Conservation (phyloP, 305 asterid genomes). For the Fraxinus sp. region DNA sequence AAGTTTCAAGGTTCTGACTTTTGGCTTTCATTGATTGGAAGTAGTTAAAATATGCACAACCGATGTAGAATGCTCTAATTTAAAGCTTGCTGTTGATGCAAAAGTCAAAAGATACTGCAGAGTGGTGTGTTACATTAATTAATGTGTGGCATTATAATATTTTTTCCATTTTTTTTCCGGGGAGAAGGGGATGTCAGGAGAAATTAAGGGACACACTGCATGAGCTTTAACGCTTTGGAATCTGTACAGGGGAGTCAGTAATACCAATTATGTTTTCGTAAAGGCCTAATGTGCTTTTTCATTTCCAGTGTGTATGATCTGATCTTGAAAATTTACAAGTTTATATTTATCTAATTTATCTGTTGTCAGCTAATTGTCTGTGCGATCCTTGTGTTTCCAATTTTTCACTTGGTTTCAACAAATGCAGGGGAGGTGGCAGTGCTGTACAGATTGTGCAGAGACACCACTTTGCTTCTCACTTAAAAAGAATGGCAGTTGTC, state of each 20-base stretch:
- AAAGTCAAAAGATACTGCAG: neutral
- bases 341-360: neutral
- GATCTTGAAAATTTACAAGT: neutral
- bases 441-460: conserved; percentile 95
- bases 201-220: neutral
- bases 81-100: neutral
- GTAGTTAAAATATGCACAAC: conserved; percentile 4
- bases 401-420: conserved; percentile 22
- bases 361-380: neutral
- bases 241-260: neutral
- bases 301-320: neutral
- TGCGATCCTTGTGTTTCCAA: conserved; percentile 17
- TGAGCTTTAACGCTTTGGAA: neutral
- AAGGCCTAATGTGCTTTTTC: neutral
- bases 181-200: neutral
- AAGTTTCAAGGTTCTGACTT: neutral
- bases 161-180: neutral
- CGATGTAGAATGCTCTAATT: neutral
- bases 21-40: neutral
- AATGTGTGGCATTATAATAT: neutral
- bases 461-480: conserved; percentile 93
- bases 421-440: conserved; percentile 74
- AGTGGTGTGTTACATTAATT: neutral
- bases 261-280: neutral
- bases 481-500: conserved; percentile 96